Evolutionary conservation across 352 stramenopile species (phyloP), one percentile per base, ranked within the genome.

Genomic region (Phytophthora tubulina): DNA sequence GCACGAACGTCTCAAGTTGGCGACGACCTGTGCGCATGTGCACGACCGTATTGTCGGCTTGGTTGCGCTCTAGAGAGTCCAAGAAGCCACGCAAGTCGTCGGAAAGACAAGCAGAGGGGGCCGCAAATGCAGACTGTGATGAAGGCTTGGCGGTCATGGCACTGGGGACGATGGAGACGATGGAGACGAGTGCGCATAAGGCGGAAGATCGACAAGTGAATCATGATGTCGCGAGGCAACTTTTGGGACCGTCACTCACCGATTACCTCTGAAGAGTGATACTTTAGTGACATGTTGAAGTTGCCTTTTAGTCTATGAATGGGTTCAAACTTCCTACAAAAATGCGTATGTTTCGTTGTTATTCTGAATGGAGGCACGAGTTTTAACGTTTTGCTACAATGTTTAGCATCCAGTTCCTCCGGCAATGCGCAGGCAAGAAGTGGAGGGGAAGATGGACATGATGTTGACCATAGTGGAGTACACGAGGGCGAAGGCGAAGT

Each of bases 1-100:
- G 61, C 46, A 92, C 44, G 64, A 89, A 92, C n/a, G 58, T 65
- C 21, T 89, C 75, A 38, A 92, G 76, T 63, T 92, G 85, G 56
- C 48, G 63, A 33, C 80, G 74, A 6, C 85, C 85, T 35, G 70
- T 75, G 49, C 62, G 75, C 63, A 90, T 82, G 73, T 92, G 85
- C 5, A 70, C n/a, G 7, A 81, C 63, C 9, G 75, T 59, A 36
- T 73, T 53, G 32, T 75, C 36, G 27, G 63, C 36, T 31, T 76
- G 56, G 2, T 15, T 51, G 33, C 38, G 36, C 27, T 89, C 80
- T 11, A 84, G 44, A 2, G 17, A 4, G 32, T 90, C 79, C 15
- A 91, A 53, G 38, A 80, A 75, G 8, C 2, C 44, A 36, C 70
- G 52, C 14, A 92, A 69, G 2, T 75, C 54, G n/a, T 67, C 61